Percentiles rank a stretch among this genome's conserved stretches.
Conservation (phyloP, 805 yeast genomes). For the Sugiyamaella mastotermitis region DNA sequence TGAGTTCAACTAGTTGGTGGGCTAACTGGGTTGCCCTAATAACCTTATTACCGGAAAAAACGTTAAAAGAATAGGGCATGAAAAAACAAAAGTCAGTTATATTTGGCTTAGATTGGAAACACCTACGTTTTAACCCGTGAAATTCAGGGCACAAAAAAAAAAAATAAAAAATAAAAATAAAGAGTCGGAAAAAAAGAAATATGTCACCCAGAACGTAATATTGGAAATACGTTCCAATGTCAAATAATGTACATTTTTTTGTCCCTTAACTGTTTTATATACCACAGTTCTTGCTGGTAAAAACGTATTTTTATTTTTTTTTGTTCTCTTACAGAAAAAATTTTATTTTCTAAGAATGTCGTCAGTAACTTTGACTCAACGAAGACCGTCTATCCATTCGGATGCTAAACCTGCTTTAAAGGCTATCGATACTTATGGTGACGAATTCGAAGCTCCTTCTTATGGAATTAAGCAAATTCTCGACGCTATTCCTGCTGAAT, state of each 20-base stretch:
- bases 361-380: constrained; percentile 17
- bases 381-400: constrained; percentile 15
- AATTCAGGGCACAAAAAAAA: too few species aligned
- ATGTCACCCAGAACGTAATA: too few species aligned
- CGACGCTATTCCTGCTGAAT: constrained; percentile 64
- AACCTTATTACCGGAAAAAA: too few species aligned
- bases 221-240: too few species aligned
- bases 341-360: constrained; percentile 9
- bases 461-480: constrained; percentile 70
- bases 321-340: constrained; percentile 1
- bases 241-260: neutral
- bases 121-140: too few species aligned
- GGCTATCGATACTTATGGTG: constrained; percentile 51
- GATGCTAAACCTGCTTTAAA: constrained; percentile 4
- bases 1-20: too few species aligned
- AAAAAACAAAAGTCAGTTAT: too few species aligned
- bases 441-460: constrained; percentile 67
- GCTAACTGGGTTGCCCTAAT: too few species aligned
- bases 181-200: too few species aligned
- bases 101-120: too few species aligned
- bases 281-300: neutral
- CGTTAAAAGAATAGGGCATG: too few species aligned
- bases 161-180: too few species aligned
- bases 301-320: constrained; percentile 1
- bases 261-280: neutral